Conservation (phyloP, 2,329 filamentous ascomycete genomes). For the Ceratocystis eucalypticola region DNA sequence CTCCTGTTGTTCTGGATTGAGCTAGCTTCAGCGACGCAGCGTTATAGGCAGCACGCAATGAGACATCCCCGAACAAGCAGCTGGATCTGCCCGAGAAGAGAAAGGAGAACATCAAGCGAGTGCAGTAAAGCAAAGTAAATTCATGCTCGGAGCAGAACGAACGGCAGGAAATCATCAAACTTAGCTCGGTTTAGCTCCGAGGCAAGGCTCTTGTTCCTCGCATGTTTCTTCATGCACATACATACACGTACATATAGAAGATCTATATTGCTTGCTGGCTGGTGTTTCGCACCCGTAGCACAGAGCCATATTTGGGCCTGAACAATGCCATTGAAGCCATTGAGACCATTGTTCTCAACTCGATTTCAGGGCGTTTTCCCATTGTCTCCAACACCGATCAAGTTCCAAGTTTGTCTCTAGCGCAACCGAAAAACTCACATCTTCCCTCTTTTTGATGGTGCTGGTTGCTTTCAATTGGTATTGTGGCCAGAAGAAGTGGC, state of each 20-base stretch:
- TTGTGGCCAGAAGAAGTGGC: no score
- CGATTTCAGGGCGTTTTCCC: not conserved
- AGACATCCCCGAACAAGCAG: not conserved
- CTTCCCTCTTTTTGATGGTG: not conserved
- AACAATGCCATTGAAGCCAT: not conserved
- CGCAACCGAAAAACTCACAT: not conserved
- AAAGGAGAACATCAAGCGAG: not conserved
- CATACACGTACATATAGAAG: not conserved
- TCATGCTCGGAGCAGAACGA: not conserved
- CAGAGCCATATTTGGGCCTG: not conserved
- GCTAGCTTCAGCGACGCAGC: not conserved
- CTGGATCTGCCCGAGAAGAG: not conserved
- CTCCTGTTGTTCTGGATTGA: not conserved
- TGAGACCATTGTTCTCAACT: not conserved
- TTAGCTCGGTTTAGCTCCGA: no score
- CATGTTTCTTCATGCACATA: not conserved
- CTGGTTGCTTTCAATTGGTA: not conserved
- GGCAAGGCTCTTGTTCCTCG: not conserved
- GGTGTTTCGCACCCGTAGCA: not conserved
- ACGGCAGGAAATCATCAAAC: not conserved
- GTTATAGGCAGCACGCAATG: not conserved
- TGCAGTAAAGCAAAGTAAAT: not conserved
- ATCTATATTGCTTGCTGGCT: not conserved
- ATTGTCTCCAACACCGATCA: not conserved
- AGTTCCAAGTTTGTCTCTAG: not conserved